phyloP scores from a whole-genome alignment of 2,329 filamentous ascomycete genomes.

The Ophiostoma angusticollis region DNA sequence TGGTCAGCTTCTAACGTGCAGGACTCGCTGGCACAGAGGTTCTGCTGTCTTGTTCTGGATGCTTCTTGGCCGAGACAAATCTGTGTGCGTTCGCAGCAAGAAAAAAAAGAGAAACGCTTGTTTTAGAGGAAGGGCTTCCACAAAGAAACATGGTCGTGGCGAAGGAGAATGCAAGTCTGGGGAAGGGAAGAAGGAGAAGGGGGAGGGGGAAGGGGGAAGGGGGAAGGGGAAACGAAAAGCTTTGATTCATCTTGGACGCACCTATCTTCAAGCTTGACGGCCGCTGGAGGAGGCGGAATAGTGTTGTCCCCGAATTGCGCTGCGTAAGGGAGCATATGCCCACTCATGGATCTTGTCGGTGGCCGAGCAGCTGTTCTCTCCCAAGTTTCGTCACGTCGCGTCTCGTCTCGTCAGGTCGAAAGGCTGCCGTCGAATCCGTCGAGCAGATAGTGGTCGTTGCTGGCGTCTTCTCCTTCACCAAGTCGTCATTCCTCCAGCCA shows the following conservation, averaged over 20 bases:
- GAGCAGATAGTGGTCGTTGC: no score
- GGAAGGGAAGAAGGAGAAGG: background rate
- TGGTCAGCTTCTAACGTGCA: no score
- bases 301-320: conserved; percentile 11
- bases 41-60: background rate
- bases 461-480: no score
- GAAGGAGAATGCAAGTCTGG: no score
- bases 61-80: background rate
- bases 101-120: background rate
- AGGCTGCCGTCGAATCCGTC: no score
- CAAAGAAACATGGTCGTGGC: no score
- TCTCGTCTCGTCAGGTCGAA: conserved; percentile 5
- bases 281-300: conserved; percentile 6
- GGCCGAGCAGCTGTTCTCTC: conserved; percentile 1
- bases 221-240: background rate
- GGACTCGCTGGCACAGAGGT: background rate
- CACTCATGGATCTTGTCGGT: conserved; percentile 12
- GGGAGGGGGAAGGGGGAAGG: background rate
- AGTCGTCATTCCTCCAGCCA: no score
- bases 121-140: background rate
- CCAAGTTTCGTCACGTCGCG: conserved; percentile 3
- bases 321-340: conserved; percentile 10
- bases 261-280: conserved; percentile 11
- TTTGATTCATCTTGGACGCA: background rate
- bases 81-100: background rate